Evolutionary conservation across 2,329 filamentous ascomycete species (phyloP).

Genomic region (Microthyrium microscopicum): DNA sequence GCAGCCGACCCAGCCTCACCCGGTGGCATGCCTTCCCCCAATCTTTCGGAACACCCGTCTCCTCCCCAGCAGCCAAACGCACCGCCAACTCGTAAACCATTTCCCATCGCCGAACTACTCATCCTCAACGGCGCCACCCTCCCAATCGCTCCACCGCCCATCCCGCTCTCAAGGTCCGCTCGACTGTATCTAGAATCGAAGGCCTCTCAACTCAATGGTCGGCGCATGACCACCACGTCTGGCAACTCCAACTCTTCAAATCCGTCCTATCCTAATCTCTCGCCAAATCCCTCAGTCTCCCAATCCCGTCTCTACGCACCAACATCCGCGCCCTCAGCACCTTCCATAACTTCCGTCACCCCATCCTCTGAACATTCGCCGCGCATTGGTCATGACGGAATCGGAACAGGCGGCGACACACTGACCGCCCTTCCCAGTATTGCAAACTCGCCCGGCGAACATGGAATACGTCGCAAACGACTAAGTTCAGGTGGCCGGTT

Average conservation of each 20-base stretch:
- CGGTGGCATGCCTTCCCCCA: conserved; percentile 18
- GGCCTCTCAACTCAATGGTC: conserved; percentile 23
- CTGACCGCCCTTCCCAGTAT: conserved; percentile 44
- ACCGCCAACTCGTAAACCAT: conserved; percentile 32
- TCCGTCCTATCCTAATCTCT: background rate
- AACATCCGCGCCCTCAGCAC: too few relatives aligned
- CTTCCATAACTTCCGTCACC: too few relatives aligned
- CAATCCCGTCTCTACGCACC: too few relatives aligned
- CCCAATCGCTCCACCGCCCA: conserved; percentile 55
- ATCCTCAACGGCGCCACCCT: conserved; percentile 90
- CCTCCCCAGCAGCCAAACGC: conserved; percentile 16
- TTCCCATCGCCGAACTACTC: conserved; percentile 79
- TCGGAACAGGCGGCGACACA: conserved; percentile 35
- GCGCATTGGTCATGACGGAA: conserved; percentile 32
- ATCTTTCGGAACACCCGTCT: conserved; percentile 16
- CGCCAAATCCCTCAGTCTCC: too few relatives aligned
- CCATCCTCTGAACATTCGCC: conserved; percentile 11
- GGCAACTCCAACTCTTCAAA: too few relatives aligned
- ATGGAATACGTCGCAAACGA: conserved; percentile 20
- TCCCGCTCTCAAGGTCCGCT: conserved; percentile 67
- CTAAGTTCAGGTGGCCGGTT: conserved; percentile 24
- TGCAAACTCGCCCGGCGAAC: conserved; percentile 20
- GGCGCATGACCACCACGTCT: background rate
- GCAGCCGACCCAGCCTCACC: conserved; percentile 82
- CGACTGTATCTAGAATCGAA: conserved; percentile 75